These are phyloP conservation scores for Hyaloperonospora brassicae DNA, from an alignment of 352 stramenopile genomes.

Conservation along the genomic window DNA sequence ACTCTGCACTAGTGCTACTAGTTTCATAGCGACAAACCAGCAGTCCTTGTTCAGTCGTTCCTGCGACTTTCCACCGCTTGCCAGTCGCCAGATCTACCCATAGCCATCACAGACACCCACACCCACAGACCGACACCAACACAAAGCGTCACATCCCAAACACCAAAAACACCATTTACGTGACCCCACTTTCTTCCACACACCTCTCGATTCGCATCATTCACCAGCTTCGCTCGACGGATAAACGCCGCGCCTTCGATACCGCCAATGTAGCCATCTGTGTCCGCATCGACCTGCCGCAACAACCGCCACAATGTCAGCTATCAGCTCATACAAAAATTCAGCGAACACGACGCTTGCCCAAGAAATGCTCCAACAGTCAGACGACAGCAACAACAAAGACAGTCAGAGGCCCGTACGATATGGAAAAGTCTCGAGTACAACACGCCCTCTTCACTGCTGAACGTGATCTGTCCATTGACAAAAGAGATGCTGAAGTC, in stretches of 20 bases:
- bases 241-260: conserved; percentile 76
- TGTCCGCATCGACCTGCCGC: conserved; percentile 63
- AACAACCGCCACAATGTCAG: background rate
- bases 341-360: too few relatives aligned
- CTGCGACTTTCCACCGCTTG: conserved; percentile 83
- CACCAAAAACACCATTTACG: background rate
- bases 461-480: conserved; percentile 82
- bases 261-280: conserved; percentile 67
- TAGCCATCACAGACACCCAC: background rate
- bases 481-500: conserved; percentile 79
- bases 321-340: background rate
- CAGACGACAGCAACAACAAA: too few relatives aligned
- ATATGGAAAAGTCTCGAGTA: conserved; percentile 82
- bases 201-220: conserved; percentile 82
- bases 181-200: background rate
- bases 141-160: background rate
- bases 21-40: conserved; percentile 88
- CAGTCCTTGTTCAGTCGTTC: conserved; percentile 82
- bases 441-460: conserved; percentile 68
- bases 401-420: conserved; percentile 22
- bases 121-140: too few relatives aligned
- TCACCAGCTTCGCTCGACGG: conserved; percentile 62
- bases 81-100: conserved; percentile 75
- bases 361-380: too few relatives aligned
- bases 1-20: conserved; percentile 81